Conservation (phyloP, 768 basidiomycete species). For the Pisolithus microcarpus region DNA sequence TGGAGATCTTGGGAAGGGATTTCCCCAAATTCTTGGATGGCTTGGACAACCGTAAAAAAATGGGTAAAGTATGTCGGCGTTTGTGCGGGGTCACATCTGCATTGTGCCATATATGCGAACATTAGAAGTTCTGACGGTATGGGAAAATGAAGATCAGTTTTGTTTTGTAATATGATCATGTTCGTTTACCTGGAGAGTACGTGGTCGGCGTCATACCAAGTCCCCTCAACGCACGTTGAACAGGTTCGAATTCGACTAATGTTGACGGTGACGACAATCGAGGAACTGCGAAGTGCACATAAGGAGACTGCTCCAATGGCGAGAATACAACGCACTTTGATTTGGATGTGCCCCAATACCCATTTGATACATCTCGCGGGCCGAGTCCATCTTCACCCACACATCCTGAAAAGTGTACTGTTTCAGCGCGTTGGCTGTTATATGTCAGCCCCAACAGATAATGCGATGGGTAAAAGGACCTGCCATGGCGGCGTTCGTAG, state of each 20-base stretch:
- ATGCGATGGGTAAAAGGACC: constrained; percentile 7
- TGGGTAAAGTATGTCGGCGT: constrained; percentile 60
- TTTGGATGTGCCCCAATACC: constrained; percentile 72
- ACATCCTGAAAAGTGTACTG: constrained; percentile 34
- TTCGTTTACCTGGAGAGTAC: constrained; percentile 52
- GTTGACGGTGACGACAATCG: constrained; percentile 42
- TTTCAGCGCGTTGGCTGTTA: constrained; percentile 40
- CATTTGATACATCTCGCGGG: constrained; percentile 63
- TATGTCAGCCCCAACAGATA: constrained; percentile 7
- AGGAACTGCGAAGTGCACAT: constrained; percentile 37
- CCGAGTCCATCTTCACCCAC: constrained; percentile 50
- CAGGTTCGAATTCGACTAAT: constrained; percentile 34
- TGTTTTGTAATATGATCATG: neutral
- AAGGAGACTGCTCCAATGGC: neutral
- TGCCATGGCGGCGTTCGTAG: constrained; percentile 44
- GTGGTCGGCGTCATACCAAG: constrained; percentile 65
- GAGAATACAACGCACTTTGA: constrained; percentile 47
- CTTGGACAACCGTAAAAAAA: constrained; percentile 44
- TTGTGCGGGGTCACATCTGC: constrained; percentile 65
- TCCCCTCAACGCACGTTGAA: constrained; percentile 34
- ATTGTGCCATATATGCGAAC: constrained; percentile 78
- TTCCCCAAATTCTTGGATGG: constrained; percentile 44
- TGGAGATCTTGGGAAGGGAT: constrained; percentile 42
- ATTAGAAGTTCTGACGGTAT: constrained; percentile 50
- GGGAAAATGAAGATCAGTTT: constrained; percentile 3